Evolutionary conservation across 805 yeast genomes (phyloP), one percentile per base, ranked within the genome.

Genomic region (Huiozyma sinensis): DNA sequence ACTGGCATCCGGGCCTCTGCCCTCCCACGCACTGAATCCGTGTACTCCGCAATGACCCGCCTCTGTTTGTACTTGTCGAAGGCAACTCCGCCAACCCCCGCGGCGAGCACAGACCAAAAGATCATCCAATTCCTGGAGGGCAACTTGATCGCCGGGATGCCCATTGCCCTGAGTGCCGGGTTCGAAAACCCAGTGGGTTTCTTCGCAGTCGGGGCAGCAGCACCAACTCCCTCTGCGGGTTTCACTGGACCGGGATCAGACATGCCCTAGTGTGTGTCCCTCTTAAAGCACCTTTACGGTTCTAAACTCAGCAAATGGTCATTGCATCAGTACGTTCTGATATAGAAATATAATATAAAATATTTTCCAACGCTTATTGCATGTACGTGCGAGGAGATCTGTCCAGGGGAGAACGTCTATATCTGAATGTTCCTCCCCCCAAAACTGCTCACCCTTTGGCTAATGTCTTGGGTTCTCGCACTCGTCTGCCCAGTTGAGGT

Each of bases 101-200:
- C 65, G 1, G 80, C 77, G 1, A 83, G 60, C 6, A 84, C 76
- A 0, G 80, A 58, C 84, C 95, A 83, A 64, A 92, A 92, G 33
- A 88, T 84, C 69, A 76, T 64, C 98, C 97, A 90, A 66, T 90
- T 92, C 49, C 96, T 71, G 0, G 95, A 81, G 0, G 98, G 98
- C 10, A 92, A 66, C 34, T 81, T 74, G 24, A 88, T 53, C 10
- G 81, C 65, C 5, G 87, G 85, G 40, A 90, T 74, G 0, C 97
- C 97, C 84, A 90, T 76, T 56, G 86, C 82, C 50, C 75, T 66
- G 39, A 89, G 72, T 1, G 94, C 95, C 1, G 95, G 95, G 56
- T 88, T 82, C 6, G 51, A 48, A 39, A 50, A 53, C 28, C 45
- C 45, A 17, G 33, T 39, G 4, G 33, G 10, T n/a, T 24, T 31